phyloP scores from a whole-genome alignment of 495 filamentous ascomycete species.

The Trichoderma orchidacearum region DNA sequence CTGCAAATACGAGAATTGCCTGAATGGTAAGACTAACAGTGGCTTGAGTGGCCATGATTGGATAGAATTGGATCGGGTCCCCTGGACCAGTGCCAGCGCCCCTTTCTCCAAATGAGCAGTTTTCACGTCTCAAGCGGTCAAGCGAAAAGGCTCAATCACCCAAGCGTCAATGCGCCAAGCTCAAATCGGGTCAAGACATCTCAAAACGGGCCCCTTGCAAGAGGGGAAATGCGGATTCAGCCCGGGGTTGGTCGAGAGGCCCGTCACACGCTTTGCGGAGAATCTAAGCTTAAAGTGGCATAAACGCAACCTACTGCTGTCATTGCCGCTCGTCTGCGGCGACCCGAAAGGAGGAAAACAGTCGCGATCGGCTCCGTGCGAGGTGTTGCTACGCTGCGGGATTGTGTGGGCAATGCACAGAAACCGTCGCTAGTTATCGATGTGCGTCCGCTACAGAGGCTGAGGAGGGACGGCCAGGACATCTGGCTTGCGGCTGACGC shows the following conservation, averaged over 20 bases:
- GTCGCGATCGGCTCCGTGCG: no score
- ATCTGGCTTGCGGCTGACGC: not conserved
- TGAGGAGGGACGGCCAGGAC: no score
- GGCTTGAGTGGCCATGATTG: not conserved
- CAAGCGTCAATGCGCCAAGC: not conserved
- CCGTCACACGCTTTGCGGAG: not conserved
- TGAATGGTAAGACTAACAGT: not conserved
- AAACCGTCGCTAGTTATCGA: no score
- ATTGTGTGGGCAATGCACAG: no score
- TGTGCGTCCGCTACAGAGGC: no score
- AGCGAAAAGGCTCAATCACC: not conserved
- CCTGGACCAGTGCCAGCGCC: not conserved
- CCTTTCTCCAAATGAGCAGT: not conserved
- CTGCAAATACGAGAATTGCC: conserved; percentile 1
- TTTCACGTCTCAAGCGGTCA: not conserved
- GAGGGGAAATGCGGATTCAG: not conserved
- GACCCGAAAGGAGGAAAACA: no score
- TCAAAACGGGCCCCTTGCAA: not conserved
- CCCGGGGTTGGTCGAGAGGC: not conserved
- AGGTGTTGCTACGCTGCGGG: no score
- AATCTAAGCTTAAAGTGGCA: not conserved
- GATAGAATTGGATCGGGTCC: not conserved
- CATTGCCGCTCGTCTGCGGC: no score
- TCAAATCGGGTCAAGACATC: not conserved
- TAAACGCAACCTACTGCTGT: not conserved